Evolutionary conservation across 2,329 filamentous ascomycete species (phyloP).

Genomic region (Clarireedia monteithiana): DNA sequence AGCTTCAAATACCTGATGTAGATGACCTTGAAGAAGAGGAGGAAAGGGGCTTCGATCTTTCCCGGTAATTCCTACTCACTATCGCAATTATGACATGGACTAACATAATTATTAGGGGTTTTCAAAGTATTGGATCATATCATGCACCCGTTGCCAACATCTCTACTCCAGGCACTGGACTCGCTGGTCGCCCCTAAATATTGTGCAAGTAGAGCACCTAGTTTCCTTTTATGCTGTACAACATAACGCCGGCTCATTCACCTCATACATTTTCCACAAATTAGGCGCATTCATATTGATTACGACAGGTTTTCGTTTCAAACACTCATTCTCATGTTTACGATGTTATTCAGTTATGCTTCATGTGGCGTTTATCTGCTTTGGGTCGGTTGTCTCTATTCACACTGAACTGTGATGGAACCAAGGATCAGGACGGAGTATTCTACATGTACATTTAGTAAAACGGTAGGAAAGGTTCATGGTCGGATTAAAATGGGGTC

Average conservation of each 20-base stretch:
- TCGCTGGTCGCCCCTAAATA: not conserved
- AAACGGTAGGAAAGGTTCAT: not conserved
- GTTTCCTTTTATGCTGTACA: not conserved
- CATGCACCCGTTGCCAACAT: constrained; percentile 33
- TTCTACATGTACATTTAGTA: not conserved
- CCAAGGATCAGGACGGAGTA: not conserved
- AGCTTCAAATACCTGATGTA: constrained; percentile 15
- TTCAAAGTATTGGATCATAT: constrained; percentile 57
- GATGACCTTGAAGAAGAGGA: constrained; percentile 26
- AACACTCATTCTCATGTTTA: not conserved
- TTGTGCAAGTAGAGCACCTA: not conserved
- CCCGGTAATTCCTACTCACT: constrained; percentile 17
- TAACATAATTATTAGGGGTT: constrained; percentile 38
- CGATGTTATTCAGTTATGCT: not conserved
- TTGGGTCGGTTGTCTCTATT: not conserved
- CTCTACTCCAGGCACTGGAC: constrained; percentile 5
- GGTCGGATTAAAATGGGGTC: not conserved
- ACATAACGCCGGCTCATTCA: not conserved
- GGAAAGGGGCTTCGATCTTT: constrained; percentile 25
- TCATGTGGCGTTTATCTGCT: not conserved
- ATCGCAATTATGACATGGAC: constrained; percentile 4
- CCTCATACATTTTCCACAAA: not conserved
- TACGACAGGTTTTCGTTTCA: not conserved
- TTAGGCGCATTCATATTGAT: not conserved
- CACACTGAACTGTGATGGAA: not conserved